Conservation (phyloP, 2,329 filamentous ascomycete genomes). For the Colletotrichum lindemuthianum region DNA sequence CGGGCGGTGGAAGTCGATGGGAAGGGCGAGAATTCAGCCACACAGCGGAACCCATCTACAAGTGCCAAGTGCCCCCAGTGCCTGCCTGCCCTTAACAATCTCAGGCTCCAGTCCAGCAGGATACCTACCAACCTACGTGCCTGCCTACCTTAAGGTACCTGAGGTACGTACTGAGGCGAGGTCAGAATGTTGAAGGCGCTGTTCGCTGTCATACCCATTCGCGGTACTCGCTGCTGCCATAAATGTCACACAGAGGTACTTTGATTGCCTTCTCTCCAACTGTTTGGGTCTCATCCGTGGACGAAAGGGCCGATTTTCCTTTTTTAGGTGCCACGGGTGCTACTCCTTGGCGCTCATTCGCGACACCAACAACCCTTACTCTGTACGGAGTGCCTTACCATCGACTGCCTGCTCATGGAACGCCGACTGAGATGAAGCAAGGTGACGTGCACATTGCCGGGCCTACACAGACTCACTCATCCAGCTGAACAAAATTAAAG, state of each 20-base stretch:
- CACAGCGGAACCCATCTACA: constrained; percentile 3
- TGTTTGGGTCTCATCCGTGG: constrained; percentile 11
- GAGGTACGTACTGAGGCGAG: constrained; percentile 8
- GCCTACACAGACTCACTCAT: constrained; percentile 23
- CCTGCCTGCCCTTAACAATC: neutral
- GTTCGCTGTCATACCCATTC: no score
- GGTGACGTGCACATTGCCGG: constrained; percentile 6
- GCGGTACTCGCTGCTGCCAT: no score
- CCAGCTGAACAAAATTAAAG: constrained; percentile 7
- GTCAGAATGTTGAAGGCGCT: constrained; percentile 3
- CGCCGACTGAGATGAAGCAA: neutral
- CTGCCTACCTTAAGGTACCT: no score
- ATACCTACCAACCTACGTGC: no score
- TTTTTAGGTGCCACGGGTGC: constrained; percentile 33
- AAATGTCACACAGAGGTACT: neutral
- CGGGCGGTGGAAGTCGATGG: neutral
- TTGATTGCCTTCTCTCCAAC: constrained; percentile 12
- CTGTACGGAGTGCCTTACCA: neutral
- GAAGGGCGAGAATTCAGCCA: constrained; percentile 14
- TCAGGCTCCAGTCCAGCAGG: no score
- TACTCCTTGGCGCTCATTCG: constrained; percentile 26
- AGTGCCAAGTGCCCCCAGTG: neutral
- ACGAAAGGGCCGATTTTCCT: constrained; percentile 11
- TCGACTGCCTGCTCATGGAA: neutral
- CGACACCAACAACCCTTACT: constrained; percentile 6